A percentile compares a stretch with the other conserved stretches of the same genome.
Evolutionary conservation across 495 filamentous ascomycete genomes (phyloP).

Genomic region (Daldinia decipiens): DNA sequence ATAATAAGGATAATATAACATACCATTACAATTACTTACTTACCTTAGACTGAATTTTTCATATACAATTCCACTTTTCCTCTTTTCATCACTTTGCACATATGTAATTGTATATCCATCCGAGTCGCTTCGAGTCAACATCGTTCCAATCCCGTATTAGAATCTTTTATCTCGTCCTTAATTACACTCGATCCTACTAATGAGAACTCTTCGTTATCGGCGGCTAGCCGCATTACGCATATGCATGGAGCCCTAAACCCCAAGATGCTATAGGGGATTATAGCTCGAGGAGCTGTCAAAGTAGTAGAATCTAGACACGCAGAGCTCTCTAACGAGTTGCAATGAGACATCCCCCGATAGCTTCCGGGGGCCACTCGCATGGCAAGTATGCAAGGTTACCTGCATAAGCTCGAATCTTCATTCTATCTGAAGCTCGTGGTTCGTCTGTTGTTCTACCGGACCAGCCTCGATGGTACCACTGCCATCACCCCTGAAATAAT

Average conservation of each 20-base stretch:
- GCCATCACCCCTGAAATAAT: conserved; percentile 29
- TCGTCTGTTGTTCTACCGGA: conserved; percentile 41
- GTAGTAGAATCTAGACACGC: conserved; percentile 16
- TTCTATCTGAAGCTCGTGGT: conserved; percentile 42
- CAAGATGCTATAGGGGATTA: conserved; percentile 26
- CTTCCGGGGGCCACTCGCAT: conserved; percentile 42
- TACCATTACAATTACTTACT: no score
- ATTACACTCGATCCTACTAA: conserved; percentile 25
- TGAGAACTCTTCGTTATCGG: conserved; percentile 34
- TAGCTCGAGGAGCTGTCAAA: conserved; percentile 11
- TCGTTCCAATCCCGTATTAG: neutral
- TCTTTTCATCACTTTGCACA: neutral
- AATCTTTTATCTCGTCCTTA: conserved; percentile 25
- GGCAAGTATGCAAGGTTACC: conserved; percentile 44
- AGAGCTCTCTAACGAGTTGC: conserved; percentile 19
- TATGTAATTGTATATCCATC: neutral
- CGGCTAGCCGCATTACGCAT: conserved; percentile 45
- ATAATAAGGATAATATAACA: no score
- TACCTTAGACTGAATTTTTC: neutral
- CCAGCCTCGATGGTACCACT: conserved; percentile 23
- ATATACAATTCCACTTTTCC: neutral
- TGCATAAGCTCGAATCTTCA: conserved; percentile 38
- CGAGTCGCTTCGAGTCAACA: conserved; percentile 3
- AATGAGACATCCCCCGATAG: conserved; percentile 15
- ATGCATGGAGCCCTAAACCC: conserved; percentile 40